Conservation (phyloP, 2,329 filamentous ascomycete genomes). For the Diaporthe velutina region DNA sequence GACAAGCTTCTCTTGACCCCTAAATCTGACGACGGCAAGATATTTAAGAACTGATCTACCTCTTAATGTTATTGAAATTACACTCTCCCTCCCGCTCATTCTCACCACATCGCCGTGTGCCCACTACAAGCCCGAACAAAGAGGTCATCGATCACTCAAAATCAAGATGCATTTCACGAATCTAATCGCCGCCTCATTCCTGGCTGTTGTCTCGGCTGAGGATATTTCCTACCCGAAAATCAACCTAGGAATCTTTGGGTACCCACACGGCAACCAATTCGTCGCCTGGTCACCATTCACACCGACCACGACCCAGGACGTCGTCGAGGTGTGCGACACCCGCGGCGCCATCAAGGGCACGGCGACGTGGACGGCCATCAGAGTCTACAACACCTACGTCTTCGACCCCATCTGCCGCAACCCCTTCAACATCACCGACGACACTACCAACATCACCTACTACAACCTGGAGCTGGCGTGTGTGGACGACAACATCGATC, state of each 20-base stretch:
- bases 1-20: neutral
- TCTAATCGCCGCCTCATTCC: neutral
- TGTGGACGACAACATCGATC: constrained; percentile 3
- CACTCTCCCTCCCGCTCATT: neutral
- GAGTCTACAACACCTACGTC: constrained; percentile 3
- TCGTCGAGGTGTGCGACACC: neutral
- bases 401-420: constrained; percentile 16
- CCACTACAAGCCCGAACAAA: neutral
- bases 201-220: neutral
- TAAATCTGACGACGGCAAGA: neutral
- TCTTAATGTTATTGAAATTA: neutral
- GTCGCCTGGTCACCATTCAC: constrained; percentile 17
- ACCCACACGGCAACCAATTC: constrained; percentile 15
- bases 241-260: constrained; percentile 2
- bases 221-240: neutral
- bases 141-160: too few relatives aligned
- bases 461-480: constrained; percentile 25
- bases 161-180: constrained; percentile 1
- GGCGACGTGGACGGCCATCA: constrained; percentile 17
- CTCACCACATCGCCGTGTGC: neutral
- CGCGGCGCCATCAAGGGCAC: neutral
- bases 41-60: neutral
- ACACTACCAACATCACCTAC: constrained; percentile 13
- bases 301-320: constrained; percentile 5
- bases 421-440: constrained; percentile 24